Percentiles rank a stretch among this genome's conserved stretches.
Evolutionary conservation across 345 rosid species (phyloP).

Genomic region (Microthlaspi erraticum): DNA sequence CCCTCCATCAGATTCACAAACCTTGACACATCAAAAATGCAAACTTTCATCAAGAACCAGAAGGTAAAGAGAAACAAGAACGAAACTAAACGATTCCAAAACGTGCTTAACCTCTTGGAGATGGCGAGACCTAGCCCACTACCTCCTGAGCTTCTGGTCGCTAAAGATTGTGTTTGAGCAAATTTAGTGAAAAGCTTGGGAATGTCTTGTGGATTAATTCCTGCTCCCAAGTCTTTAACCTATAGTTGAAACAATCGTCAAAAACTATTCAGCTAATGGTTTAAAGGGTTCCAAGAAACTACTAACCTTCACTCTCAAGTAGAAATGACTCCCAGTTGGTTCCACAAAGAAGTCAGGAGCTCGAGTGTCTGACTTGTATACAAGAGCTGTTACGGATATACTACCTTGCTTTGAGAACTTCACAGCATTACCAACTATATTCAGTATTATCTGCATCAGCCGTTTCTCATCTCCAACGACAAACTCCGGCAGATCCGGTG

Average conservation of each 20-base stretch:
- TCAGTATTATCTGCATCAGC: conserved; percentile 81
- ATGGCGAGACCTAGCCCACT: conserved; percentile 99
- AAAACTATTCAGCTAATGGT: conserved; percentile 3
- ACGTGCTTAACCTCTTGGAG: conserved; percentile 76
- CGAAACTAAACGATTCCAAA: background rate
- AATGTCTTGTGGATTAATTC: conserved; percentile 86
- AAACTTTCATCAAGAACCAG: conserved; percentile 26
- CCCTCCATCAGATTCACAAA: conserved; percentile 98
- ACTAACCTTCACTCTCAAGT: conserved; percentile 88
- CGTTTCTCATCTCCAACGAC: conserved; percentile 93
- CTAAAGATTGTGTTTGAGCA: conserved; percentile 75
- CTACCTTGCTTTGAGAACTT: conserved; percentile 93
- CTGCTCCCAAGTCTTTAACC: conserved; percentile 94
- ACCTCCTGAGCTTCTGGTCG: conserved; percentile 73
- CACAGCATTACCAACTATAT: conserved; percentile 94
- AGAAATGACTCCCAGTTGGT: conserved; percentile 76
- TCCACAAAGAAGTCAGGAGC: conserved; percentile 70
- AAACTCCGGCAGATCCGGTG: conserved; percentile 87
- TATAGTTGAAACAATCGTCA: conserved; percentile 33
- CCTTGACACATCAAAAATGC: conserved; percentile 51
- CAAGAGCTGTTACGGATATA: conserved; percentile 72
- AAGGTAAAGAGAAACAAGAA: background rate
- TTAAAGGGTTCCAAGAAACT: conserved; percentile 3
- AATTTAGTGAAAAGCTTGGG: conserved; percentile 89
- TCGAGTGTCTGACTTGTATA: conserved; percentile 70